Percentiles rank a stretch among this genome's conserved stretches.
Conservation (phyloP, 2,329 filamentous ascomycete species). For the Raffaelea deltoideospora region DNA sequence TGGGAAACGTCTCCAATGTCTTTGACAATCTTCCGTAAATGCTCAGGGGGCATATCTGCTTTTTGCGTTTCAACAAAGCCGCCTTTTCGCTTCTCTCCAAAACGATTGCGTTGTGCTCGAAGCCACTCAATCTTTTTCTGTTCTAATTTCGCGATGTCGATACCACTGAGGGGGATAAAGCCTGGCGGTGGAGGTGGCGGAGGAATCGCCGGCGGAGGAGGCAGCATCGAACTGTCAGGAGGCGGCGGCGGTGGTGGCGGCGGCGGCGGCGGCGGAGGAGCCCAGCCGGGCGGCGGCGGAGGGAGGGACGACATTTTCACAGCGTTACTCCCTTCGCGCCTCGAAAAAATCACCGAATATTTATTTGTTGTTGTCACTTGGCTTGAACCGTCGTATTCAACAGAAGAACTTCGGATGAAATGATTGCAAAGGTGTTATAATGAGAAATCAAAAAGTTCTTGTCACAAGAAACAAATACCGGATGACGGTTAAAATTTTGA, state of each 20-base stretch:
- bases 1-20: constrained; percentile 99
- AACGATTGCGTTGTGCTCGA: constrained; percentile 75
- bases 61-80: constrained; percentile 98
- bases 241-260: constrained; percentile 36
- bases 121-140: constrained; percentile 99
- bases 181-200: constrained; percentile 70
- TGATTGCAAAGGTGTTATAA: too few relatives aligned
- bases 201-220: constrained; percentile 38
- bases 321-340: too few relatives aligned
- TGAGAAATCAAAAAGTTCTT: too few relatives aligned
- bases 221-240: constrained; percentile 27
- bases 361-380: too few relatives aligned
- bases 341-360: too few relatives aligned
- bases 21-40: constrained; percentile 93
- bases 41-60: constrained; percentile 95
- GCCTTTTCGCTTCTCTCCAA: constrained; percentile 90
- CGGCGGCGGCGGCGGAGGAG: constrained; percentile 27
- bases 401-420: too few relatives aligned
- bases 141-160: constrained; percentile 83
- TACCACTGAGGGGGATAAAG: constrained; percentile 65
- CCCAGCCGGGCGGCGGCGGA: constrained; percentile 44
- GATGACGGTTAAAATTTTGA: too few relatives aligned
- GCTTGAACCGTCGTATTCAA: too few relatives aligned
- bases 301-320: constrained; percentile 10
- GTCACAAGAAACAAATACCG: too few relatives aligned